Conservation (phyloP, 2,329 filamentous ascomycete species). For the Reticulascus tulasneorum region DNA sequence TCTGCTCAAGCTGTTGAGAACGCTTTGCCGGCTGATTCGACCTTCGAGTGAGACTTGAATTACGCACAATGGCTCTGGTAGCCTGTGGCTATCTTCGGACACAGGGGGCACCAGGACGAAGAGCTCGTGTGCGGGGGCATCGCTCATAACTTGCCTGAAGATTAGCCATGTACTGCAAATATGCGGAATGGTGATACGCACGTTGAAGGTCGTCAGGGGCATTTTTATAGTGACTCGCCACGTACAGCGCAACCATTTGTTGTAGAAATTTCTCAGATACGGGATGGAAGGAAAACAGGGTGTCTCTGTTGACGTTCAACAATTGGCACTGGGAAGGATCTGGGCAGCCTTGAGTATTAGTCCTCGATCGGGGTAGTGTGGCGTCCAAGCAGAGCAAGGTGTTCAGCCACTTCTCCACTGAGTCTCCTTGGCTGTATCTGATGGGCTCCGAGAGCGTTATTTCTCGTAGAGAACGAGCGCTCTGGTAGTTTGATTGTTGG, state of each 20-base stretch:
- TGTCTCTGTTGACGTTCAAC: slow-evolving; percentile 92
- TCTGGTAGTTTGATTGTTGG: slow-evolving; percentile 52
- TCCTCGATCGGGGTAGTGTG: slow-evolving; percentile 74
- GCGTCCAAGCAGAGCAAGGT: slow-evolving; percentile 89
- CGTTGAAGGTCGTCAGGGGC: slow-evolving; percentile 94
- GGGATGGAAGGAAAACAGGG: slow-evolving; percentile 95
- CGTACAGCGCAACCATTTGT: slow-evolving; percentile 96
- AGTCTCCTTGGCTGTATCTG: slow-evolving; percentile 84
- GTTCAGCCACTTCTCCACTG: slow-evolving; percentile 96
- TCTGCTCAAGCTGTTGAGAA: slow-evolving; percentile 82
- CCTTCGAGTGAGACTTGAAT: slow-evolving; percentile 94
- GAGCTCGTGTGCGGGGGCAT: slow-evolving; percentile 92
- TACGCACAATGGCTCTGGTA: slow-evolving; percentile 92
- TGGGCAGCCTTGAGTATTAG: slow-evolving; percentile 73
- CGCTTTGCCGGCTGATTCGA: slow-evolving; percentile 88
- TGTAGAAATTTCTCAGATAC: slow-evolving; percentile 96
- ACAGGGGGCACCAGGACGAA: slow-evolving; percentile 91
- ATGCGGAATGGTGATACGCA: too few relatives aligned
- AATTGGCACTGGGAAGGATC: slow-evolving; percentile 90
- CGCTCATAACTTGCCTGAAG: too few relatives aligned
- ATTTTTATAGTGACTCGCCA: slow-evolving; percentile 97
- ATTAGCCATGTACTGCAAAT: too few relatives aligned
- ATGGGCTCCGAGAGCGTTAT: slow-evolving; percentile 94
- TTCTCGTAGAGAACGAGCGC: slow-evolving; percentile 80
- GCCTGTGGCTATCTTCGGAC: slow-evolving; percentile 67